Percentiles rank a stretch among this genome's conserved stretches.
Conservation (phyloP, 768 basidiomycete species). For the Serendipita sp. region DNA sequence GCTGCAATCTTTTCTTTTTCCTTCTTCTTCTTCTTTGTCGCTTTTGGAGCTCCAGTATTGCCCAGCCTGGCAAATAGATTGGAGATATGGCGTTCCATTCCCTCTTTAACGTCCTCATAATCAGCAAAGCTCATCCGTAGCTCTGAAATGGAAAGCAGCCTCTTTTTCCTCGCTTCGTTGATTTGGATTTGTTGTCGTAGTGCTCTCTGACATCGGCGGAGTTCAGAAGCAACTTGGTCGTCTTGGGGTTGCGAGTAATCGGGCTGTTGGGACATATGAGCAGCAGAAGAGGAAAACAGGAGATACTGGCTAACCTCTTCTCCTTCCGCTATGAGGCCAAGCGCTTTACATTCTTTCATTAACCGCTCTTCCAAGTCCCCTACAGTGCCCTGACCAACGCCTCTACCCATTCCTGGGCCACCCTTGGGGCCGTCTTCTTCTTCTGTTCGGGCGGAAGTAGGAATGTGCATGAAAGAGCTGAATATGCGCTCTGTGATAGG, state of each 20-base stretch:
- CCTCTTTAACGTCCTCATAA: constrained; percentile 69
- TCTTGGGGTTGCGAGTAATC: constrained; percentile 67
- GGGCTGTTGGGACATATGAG: constrained; percentile 28
- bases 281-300: neutral
- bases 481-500: constrained; percentile 63
- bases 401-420: neutral
- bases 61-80: constrained; percentile 61
- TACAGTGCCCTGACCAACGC: constrained; percentile 54
- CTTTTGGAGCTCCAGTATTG: constrained; percentile 61
- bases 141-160: constrained; percentile 58
- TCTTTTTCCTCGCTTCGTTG: constrained; percentile 70
- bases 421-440: neutral
- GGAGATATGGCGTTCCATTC: constrained; percentile 72
- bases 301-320: constrained; percentile 14
- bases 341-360: constrained; percentile 18
- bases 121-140: constrained; percentile 86
- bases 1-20: constrained; percentile 28
- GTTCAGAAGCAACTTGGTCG: constrained; percentile 81
- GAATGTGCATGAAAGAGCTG: constrained; percentile 12
- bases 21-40: constrained; percentile 52
- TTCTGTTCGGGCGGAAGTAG: neutral
- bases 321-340: constrained; percentile 25
- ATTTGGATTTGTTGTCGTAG: constrained; percentile 57
- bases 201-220: constrained; percentile 75
- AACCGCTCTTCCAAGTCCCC: constrained; percentile 49